Base-by-base conservation (phyloP, 805 yeast species). In the Wickerhamiella cacticola region DNA sequence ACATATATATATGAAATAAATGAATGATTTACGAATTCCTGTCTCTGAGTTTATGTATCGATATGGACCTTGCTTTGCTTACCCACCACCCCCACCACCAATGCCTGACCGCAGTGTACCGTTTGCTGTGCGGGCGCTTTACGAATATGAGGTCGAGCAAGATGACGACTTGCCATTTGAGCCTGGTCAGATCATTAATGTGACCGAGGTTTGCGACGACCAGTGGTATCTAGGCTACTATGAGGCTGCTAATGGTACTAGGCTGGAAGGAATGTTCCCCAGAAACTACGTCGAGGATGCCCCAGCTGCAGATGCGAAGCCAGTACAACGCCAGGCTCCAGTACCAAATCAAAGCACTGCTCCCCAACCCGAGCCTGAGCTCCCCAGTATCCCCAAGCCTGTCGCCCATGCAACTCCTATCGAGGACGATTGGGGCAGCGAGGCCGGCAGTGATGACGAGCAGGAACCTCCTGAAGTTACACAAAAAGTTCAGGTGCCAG, bases 171-270 rank as follows among this genome's bases (percentile, higher is more conserved):
- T 89, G 60, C 69, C 74, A 28, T 88, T 89, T 56, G 62, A 63
- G 0, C 75, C 68, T 3, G 88, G 82, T 18, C 86, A 82, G 61
- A 54, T 74, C 24, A 80, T 89, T 54, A 75, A 78, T 3, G 96
- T 89, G 23, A 77, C 80, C 4, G 77, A 75, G 33, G 70, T 84
- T 46, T 95, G 86, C 55, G 96, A 89, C 62, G 94, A 79, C 5
- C 95, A 88, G 53, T 92, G 97, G 97, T 82, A 76, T 59, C 68
- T 74, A 34, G 98, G 98, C 2, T 66, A 70, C 3, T 82, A 74
- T 56, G 58, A 57, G 2, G 19, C 36, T n/a, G 4, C 58, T 53
- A 8, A 38, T 55, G 22, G 64, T 10, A 16, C 36, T 21, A n/a
- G 18, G 24, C 33, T 66, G 40, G 64, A 74, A 18, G 98, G 98